Evolutionary conservation across 805 yeast genomes (phyloP), one percentile per base, ranked within the genome.

Genomic region (Barnettozyma sp.): DNA sequence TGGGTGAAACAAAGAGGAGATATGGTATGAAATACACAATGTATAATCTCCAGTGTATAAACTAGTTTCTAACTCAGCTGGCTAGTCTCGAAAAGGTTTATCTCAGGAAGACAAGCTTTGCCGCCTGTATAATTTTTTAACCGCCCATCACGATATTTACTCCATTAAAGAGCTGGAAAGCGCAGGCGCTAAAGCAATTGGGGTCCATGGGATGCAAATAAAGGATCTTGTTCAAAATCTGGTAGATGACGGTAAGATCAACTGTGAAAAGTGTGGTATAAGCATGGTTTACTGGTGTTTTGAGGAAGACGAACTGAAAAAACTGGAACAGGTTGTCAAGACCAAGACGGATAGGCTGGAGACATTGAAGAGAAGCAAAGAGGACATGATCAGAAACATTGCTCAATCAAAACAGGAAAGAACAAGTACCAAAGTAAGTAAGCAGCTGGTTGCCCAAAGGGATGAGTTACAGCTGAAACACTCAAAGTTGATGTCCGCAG

Each of bases 241-340:
- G 39, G 47, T 71, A 8, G 77, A 72, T 42, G 81, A 74, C 35
- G 67, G 62, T 17, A 44, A 71, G 21, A 61, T 73, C 7, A 64
- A 63, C 29, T 61, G 64, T 26, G 76, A 71, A 41, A 76, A 75
- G 50, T 73, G 81, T 49, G 82, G 82, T 0, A 58, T 60, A 11
- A 60, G 68, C 11, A 70, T 69, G 35, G 55, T 72, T 3, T 74
- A 71, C 40, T 74, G 77, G 76, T 59, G 70, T 34, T 72, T 68
- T 50, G 55, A 51, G 41, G 59, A 55, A 38, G 62, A 58, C 42
- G 41, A 49, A 41, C 37, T 48, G 29, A 45, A 39, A 40, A 47
- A 43, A 15, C 30, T 50, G 23, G 44, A 48, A 15, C 40, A 40
- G 5, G n/a, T 30, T 19, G 11, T 30, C 18, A 22, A 27, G 14